Conservation (phyloP, 352 stramenopile genomes). For the Globisporangium sylvaticum region DNA sequence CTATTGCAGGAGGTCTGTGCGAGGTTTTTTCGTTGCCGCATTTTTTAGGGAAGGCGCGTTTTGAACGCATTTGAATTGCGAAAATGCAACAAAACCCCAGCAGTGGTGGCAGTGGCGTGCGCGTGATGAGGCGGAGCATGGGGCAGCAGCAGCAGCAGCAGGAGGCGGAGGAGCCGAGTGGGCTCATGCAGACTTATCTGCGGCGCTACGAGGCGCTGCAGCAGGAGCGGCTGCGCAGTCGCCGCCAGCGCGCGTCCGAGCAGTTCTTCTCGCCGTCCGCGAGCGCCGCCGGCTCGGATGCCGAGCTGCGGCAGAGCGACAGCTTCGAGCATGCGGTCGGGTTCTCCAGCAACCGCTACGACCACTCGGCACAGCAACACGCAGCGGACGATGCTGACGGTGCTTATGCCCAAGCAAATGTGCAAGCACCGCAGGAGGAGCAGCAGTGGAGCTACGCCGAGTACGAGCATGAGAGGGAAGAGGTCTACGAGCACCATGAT, state of each 20-base stretch:
- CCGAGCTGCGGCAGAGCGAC: constrained; percentile 1
- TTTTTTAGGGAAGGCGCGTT: background rate
- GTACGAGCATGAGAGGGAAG: background rate
- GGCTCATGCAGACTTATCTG: constrained; percentile 38
- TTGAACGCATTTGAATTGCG: constrained; percentile 12
- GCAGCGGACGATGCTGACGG: background rate
- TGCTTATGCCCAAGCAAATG: background rate
- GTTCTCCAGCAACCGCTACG: constrained; percentile 12
- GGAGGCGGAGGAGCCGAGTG: constrained; percentile 5
- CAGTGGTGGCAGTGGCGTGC: background rate
- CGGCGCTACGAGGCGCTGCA: constrained; percentile 51
- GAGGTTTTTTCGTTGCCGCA: background rate
- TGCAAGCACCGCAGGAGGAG: background rate
- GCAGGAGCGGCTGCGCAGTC: constrained; percentile 28
- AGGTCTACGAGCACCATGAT: background rate
- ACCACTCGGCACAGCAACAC: background rate
- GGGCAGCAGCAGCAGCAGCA: background rate
- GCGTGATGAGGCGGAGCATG: background rate
- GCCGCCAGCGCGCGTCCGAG: constrained; percentile 18
- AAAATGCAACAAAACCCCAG: constrained; percentile 2
- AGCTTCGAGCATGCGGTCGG: constrained; percentile 6
- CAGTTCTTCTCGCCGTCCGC: constrained; percentile 11
- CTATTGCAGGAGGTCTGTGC: background rate
- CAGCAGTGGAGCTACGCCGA: constrained; percentile 6
- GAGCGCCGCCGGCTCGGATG: constrained; percentile 8